These are phyloP conservation scores for Hypoxylon sp. DNA, from an alignment of 2,329 filamentous ascomycete genomes.

Conservation along the genomic window DNA sequence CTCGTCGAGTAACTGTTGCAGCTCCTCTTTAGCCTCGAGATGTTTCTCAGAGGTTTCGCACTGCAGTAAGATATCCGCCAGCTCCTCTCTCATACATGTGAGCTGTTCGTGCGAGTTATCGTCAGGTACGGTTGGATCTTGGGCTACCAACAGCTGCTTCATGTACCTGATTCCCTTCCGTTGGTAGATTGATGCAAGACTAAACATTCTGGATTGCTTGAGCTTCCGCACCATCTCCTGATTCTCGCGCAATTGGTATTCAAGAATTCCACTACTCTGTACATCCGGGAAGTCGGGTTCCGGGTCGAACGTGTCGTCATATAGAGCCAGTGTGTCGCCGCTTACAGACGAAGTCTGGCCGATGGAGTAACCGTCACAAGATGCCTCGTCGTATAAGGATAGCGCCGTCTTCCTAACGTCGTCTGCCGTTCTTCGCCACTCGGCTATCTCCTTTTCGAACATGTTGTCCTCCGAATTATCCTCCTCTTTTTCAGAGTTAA, in stretches of 20 bases:
- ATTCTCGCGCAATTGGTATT: slow-evolving; percentile 46
- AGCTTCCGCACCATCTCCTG: slow-evolving; percentile 47
- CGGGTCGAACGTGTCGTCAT: slow-evolving; percentile 49
- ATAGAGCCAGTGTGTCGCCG: slow-evolving; percentile 30
- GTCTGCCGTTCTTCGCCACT: slow-evolving; percentile 51
- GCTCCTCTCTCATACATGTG: slow-evolving; percentile 48
- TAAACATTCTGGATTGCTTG: slow-evolving; percentile 44
- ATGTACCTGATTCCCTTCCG: slow-evolving; percentile 47
- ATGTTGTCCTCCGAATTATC: slow-evolving; percentile 37
- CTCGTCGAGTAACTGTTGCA: slow-evolving; percentile 45
- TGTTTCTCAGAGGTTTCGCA: slow-evolving; percentile 44
- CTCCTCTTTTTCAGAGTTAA: slow-evolving; percentile 11
- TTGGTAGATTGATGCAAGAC: slow-evolving; percentile 48
- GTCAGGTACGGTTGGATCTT: slow-evolving; percentile 19
- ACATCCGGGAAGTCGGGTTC: slow-evolving; percentile 45
- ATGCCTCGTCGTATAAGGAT: slow-evolving; percentile 38
- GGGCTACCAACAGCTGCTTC: slow-evolving; percentile 40
- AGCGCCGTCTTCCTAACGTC: slow-evolving; percentile 48
- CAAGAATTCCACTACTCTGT: slow-evolving; percentile 45
- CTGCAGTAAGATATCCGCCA: slow-evolving; percentile 49
- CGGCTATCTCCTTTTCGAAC: slow-evolving; percentile 46
- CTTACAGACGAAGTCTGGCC: slow-evolving; percentile 24
- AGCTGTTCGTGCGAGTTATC: slow-evolving; percentile 35
- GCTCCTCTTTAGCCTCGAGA: slow-evolving; percentile 43
- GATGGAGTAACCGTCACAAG: slow-evolving; percentile 17